Base-by-base conservation (phyloP, 1,284 basidiomycete species). In the Ganoderma resinaceum region DNA sequence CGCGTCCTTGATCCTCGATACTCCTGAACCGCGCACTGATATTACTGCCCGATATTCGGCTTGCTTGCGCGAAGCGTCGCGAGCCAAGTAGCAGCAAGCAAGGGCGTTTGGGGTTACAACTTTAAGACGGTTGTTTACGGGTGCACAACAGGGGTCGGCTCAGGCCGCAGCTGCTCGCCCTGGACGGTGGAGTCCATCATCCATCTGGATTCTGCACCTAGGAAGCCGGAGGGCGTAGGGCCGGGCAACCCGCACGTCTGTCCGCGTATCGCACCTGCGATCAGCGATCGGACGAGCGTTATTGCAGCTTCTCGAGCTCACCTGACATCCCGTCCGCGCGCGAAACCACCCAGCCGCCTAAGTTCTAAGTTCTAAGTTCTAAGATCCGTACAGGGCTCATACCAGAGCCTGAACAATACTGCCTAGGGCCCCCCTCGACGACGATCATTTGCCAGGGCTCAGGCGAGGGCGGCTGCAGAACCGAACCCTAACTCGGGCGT, bases 271-370 rank as follows among this genome's bases (percentile, higher is more conserved):
- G 23, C 23, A 49, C 23, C 46, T 14, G 23, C 23, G 46, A 49
- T 49, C 46, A 49, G 46, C 46, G 46, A 49, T 49, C 46, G 46
- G 23, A 49, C 46, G 46, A 23, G 46, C 46, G 46, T 49, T 49
- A 49, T 49, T 49, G 11, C 9, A 8, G 12, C 46, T 49, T 49
- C 46, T 23, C 23, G 23, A 26, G 26, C 46, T 26, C 46, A 26
- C 46, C 46, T 49, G 11, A 26, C 46, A 49, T 49, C 12, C 23
- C 46, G 11, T 23, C 46, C 46, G 23, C 23, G 46, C 23, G 46
- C 46, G 46, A 49, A 49, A 49, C 46, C 46, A 49, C 46, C 11
- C 37, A 38, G 37, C 37, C 37, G 37, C 37, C 37, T 5, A 38
- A 38, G 37, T 38, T 38, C 37, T 38, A 11, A 38, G 6, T 38